Conservation (phyloP, 1,284 basidiomycete species). For the Golubevia pallescens region DNA sequence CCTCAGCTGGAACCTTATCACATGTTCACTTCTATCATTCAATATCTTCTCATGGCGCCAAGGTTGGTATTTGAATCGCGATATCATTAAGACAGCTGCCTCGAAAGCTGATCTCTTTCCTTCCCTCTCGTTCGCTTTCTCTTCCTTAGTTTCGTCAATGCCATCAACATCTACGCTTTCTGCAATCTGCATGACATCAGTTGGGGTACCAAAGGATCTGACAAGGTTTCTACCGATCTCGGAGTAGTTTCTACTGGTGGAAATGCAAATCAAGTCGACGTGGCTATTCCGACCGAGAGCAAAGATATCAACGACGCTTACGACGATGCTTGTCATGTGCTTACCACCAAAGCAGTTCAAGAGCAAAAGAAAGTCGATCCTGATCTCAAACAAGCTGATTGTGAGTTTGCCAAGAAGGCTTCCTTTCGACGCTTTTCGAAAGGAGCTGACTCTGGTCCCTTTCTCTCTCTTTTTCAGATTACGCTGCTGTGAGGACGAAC, state of each 20-base stretch:
- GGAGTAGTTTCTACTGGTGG: conserved; percentile 32
- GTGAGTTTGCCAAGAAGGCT: not conserved
- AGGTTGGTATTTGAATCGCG: conserved; percentile 9
- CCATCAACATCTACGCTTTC: conserved; percentile 61
- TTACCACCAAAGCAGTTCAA: conserved; percentile 37
- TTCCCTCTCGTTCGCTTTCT: too few species aligned
- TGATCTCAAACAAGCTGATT: conserved; percentile 44
- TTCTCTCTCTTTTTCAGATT: conserved; percentile 18
- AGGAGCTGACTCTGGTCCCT: not conserved
- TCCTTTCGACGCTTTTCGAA: not conserved
- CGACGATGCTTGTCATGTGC: conserved; percentile 58
- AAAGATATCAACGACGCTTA: conserved; percentile 58
- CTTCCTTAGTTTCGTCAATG: conserved; percentile 29
- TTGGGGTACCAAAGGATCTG: conserved; percentile 63
- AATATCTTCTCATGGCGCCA: conserved; percentile 57
- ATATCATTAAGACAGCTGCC: too few species aligned
- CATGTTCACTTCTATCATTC: conserved; percentile 56
- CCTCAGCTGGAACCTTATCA: conserved; percentile 50
- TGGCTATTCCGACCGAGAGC: conserved; percentile 50
- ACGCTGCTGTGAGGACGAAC: conserved; percentile 16
- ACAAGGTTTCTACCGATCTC: conserved; percentile 48
- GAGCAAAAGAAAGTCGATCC: conserved; percentile 26
- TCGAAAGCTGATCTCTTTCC: too few species aligned
- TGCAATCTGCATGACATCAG: conserved; percentile 54
- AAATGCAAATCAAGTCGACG: conserved; percentile 41